These are phyloP conservation scores for Benincasa hispida DNA, from an alignment of 306 rosid species.

Conservation along the genomic window DNA sequence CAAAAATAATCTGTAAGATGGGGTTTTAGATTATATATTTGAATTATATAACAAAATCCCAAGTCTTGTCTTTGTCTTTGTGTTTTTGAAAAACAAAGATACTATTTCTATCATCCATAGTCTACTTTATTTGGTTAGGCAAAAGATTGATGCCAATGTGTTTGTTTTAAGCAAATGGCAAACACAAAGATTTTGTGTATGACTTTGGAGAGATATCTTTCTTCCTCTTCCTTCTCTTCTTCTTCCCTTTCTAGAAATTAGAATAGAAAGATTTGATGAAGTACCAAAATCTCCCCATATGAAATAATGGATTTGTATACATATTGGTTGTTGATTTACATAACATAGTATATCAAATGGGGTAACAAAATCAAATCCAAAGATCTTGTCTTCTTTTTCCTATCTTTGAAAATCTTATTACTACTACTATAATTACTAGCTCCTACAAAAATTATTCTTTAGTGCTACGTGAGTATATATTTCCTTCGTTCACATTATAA, in stretches of 20 bases:
- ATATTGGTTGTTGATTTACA: not conserved
- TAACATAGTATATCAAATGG: not conserved
- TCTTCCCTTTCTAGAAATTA: not conserved
- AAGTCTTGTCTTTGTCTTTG: conserved; percentile 3
- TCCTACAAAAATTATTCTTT: too few relatives aligned
- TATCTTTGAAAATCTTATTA: not conserved
- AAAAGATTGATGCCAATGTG: not conserved
- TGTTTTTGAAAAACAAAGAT: not conserved
- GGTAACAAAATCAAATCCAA: not conserved
- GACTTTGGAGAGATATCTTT: not conserved
- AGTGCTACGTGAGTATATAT: too few relatives aligned
- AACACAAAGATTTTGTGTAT: not conserved
- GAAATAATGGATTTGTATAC: not conserved
- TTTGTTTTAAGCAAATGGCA: not conserved
- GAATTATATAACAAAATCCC: not conserved
- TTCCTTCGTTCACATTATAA: too few relatives aligned
- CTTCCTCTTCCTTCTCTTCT: not conserved
- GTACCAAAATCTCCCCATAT: not conserved
- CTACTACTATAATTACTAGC: not conserved
- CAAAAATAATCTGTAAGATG: not conserved
- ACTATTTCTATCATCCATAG: not conserved
- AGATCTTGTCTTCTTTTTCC: not conserved
- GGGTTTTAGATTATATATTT: not conserved
- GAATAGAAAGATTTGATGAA: not conserved
- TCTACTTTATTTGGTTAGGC: not conserved